Evolutionary conservation across 805 yeast genomes (phyloP).

Genomic region (Saccharomyces kudriavzevii): DNA sequence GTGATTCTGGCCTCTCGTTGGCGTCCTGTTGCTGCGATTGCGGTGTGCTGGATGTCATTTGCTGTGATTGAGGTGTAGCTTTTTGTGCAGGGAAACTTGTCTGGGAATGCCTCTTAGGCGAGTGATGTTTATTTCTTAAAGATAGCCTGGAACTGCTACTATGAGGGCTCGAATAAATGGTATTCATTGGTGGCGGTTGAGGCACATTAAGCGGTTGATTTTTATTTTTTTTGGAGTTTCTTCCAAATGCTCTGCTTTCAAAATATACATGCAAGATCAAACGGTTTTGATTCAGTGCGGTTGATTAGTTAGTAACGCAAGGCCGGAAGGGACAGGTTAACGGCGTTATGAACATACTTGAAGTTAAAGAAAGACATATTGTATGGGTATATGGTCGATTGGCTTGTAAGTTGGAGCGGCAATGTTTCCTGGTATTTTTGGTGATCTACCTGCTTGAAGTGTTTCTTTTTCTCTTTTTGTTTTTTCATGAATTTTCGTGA

Average conservation of each 20-base stretch:
- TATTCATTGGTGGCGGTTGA: conserved; percentile 14
- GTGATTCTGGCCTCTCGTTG: conserved; percentile 20
- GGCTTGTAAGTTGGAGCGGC: not conserved
- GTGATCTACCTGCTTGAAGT: not conserved
- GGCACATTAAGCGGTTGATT: conserved; percentile 20
- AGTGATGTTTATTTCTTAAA: conserved; percentile 32
- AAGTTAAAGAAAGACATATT: conserved; percentile 26
- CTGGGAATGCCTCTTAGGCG: conserved; percentile 24
- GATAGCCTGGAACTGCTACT: conserved; percentile 42
- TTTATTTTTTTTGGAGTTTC: conserved; percentile 43
- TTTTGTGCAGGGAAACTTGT: conserved; percentile 13
- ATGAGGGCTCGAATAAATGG: conserved; percentile 32
- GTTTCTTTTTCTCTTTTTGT: not conserved
- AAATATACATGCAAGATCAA: not conserved
- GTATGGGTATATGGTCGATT: not conserved
- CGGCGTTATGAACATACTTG: conserved; percentile 16
- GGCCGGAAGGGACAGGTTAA: not conserved
- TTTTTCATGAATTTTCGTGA: not conserved
- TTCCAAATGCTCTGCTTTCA: conserved; percentile 47
- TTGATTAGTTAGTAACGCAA: not conserved
- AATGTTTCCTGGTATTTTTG: not conserved
- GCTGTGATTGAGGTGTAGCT: conserved; percentile 9
- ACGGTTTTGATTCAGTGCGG: not conserved
- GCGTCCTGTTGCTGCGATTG: conserved; percentile 7
- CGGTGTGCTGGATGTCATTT: conserved; percentile 4